Conservation (phyloP, 2,329 filamentous ascomycete species). For the Neonectria coccinea region DNA sequence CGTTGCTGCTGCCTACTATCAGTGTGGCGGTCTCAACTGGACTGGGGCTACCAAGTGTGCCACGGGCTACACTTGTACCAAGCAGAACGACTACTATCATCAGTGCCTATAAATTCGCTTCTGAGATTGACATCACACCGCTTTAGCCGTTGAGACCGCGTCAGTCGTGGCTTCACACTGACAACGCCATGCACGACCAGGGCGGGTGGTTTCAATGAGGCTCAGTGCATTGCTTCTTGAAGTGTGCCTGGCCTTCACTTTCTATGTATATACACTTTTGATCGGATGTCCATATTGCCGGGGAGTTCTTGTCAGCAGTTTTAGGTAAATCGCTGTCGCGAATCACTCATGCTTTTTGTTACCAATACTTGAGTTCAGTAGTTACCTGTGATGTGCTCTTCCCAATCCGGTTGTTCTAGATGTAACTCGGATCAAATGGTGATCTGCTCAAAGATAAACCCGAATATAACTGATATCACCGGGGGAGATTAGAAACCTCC, state of each 20-base stretch:
- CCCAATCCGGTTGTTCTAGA: too few relatives aligned
- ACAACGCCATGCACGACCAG: background rate
- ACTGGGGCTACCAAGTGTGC: slow-evolving; percentile 56
- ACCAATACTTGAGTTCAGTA: background rate
- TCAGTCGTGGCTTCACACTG: too few relatives aligned
- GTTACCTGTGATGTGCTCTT: too few relatives aligned
- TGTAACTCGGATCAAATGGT: too few relatives aligned
- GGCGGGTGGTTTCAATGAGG: background rate
- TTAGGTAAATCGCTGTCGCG: background rate
- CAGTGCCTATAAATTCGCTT: slow-evolving; percentile 48
- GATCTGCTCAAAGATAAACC: background rate
- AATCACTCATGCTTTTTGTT: background rate
- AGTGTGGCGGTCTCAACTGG: slow-evolving; percentile 58
- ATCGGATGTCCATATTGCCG: background rate
- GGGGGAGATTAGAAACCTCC: slow-evolving; percentile 21
- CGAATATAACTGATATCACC: background rate
- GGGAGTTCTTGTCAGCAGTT: background rate
- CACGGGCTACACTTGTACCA: slow-evolving; percentile 54
- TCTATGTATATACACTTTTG: slow-evolving; percentile 20
- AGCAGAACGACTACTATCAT: slow-evolving; percentile 53
- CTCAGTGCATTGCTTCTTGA: background rate
- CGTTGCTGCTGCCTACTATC: slow-evolving; percentile 33
- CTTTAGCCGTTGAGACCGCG: background rate
- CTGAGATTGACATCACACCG: background rate
- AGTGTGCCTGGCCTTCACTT: slow-evolving; percentile 5